These are phyloP conservation scores for Termitomyces sp. DNA, from an alignment of 768 basidiomycete species.

Conservation along the genomic window DNA sequence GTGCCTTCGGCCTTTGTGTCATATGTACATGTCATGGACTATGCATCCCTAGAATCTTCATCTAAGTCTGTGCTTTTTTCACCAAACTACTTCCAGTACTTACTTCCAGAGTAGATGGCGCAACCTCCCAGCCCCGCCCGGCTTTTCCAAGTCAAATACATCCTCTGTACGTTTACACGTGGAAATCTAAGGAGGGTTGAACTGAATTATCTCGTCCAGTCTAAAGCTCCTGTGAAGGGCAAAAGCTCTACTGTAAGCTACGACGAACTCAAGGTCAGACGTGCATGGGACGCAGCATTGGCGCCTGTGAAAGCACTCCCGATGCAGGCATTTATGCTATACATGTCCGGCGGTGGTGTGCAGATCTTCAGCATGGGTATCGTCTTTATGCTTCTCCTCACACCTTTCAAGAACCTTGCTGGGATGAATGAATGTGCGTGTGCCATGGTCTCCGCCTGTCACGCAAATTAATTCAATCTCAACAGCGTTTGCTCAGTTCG, in stretches of 20 bases:
- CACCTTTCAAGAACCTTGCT: constrained; percentile 80
- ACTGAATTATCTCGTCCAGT: constrained; percentile 25
- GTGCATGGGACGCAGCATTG: constrained; percentile 84
- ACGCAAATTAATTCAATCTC: not conserved
- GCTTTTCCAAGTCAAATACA: constrained; percentile 47
- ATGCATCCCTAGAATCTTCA: constrained; percentile 33
- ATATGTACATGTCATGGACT: constrained; percentile 25
- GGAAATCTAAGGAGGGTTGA: not conserved
- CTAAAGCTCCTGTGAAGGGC: constrained; percentile 33
- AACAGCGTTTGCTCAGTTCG: constrained; percentile 69
- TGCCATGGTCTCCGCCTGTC: not conserved
- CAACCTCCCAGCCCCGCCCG: constrained; percentile 60
- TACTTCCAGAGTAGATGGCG: constrained; percentile 41
- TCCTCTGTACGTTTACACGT: constrained; percentile 26
- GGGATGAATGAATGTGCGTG: constrained; percentile 72
- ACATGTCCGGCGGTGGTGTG: constrained; percentile 95
- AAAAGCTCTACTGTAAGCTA: constrained; percentile 39
- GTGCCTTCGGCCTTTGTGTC: not conserved
- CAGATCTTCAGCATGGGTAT: constrained; percentile 98
- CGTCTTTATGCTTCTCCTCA: constrained; percentile 86
- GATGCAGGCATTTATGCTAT: constrained; percentile 98
- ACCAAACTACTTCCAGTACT: not conserved
- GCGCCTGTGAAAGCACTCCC: constrained; percentile 86
- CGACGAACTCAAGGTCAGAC: constrained; percentile 64
- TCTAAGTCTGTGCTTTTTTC: constrained; percentile 25